Percentiles rank a stretch among this genome's conserved stretches.
phyloP scores from a whole-genome alignment of 257 asterid genomes.

The Striga asiatica region DNA sequence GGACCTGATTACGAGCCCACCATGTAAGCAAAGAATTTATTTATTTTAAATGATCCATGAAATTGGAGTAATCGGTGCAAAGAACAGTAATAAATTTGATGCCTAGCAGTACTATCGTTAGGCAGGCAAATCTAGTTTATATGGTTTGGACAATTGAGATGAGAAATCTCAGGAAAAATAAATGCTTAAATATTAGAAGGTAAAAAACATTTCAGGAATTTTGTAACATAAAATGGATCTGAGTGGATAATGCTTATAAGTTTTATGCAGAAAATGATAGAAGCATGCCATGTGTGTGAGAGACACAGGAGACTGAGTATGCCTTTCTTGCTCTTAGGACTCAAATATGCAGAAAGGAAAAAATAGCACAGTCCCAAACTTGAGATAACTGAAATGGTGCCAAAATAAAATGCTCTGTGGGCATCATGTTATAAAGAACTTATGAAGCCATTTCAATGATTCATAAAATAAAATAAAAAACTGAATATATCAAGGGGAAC shows the following conservation, averaged over 20 bases:
- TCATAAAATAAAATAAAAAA: background rate
- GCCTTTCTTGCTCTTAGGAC: background rate
- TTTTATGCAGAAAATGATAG: no score
- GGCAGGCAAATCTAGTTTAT: background rate
- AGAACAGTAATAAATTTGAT: background rate
- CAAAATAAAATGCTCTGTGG: background rate
- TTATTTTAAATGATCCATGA: background rate
- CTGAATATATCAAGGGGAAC: conserved; percentile 4
- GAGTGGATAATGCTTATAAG: background rate
- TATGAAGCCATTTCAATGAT: conserved; percentile 4
- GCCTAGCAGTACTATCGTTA: background rate
- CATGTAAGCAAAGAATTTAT: conserved; percentile 14
- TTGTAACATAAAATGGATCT: background rate
- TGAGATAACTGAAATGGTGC: background rate
- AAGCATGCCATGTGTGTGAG: background rate
- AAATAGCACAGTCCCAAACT: background rate
- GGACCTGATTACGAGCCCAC: conserved; percentile 50
- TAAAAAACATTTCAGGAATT: background rate
- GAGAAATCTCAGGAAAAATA: conserved; percentile 8
- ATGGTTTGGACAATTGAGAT: background rate
- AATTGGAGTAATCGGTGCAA: background rate
- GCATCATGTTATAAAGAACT: background rate
- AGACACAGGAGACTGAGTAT: background rate
- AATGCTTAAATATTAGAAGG: background rate
- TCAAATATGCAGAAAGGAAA: background rate